A percentile compares a stretch with the other conserved stretches of the same genome.
phyloP scores from a whole-genome alignment of 129 eudicot species.

The Mikania micrantha region DNA sequence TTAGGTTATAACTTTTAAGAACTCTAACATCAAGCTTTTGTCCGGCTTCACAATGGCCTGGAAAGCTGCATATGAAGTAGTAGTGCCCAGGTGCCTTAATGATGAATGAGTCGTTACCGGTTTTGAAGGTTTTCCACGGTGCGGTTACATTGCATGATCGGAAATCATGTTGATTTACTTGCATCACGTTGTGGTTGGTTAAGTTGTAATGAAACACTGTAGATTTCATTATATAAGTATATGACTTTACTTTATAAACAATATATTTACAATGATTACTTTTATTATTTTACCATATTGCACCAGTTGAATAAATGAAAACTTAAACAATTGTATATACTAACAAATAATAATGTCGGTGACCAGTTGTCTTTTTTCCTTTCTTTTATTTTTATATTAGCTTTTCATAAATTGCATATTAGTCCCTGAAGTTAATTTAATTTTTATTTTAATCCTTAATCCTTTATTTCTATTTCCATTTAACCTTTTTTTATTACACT shows the following conservation, averaged over 20 bases:
- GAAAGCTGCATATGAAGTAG: conserved; percentile 42
- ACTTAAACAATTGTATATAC: too few species aligned
- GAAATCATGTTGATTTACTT: conserved; percentile 34
- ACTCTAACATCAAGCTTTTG: conserved; percentile 50
- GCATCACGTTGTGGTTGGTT: conserved; percentile 33
- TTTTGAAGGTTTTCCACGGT: conserved; percentile 14
- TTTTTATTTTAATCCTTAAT: too few species aligned
- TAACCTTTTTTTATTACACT: too few species aligned
- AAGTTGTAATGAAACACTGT: conserved; percentile 38
- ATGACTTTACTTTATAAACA: background rate
- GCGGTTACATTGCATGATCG: conserved; percentile 29
- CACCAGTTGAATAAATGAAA: too few species aligned
- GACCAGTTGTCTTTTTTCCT: too few species aligned
- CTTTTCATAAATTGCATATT: too few species aligned
- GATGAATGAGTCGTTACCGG: conserved; percentile 40
- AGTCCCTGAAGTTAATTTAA: too few species aligned
- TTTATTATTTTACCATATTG: too few species aligned
- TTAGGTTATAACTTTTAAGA: conserved; percentile 13
- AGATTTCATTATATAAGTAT: too few species aligned
- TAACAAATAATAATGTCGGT: too few species aligned
- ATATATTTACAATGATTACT: background rate
- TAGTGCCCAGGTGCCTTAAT: conserved; percentile 39
- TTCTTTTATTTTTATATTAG: too few species aligned
- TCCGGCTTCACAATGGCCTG: conserved; percentile 45
- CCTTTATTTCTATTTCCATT: too few species aligned